A percentile compares a stretch with the other conserved stretches of the same genome.
Conservation (phyloP, 768 basidiomycete genomes). For the Suillus plorans region DNA sequence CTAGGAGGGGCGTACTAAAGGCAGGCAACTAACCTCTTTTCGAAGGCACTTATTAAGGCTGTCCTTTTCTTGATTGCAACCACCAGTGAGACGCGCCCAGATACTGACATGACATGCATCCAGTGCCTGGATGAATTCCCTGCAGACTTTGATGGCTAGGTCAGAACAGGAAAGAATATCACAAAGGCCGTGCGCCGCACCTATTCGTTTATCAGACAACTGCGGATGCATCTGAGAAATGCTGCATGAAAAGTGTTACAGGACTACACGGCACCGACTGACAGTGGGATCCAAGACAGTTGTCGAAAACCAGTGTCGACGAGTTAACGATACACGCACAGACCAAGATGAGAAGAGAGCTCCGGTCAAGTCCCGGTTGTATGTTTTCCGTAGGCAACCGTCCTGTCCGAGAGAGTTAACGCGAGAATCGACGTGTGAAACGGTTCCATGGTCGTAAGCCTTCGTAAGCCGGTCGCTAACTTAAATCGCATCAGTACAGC, state of each 20-base stretch:
- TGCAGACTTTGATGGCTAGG: constrained; percentile 52
- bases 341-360: constrained; percentile 17
- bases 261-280: background rate
- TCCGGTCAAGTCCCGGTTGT: constrained; percentile 3
- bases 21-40: constrained; percentile 52
- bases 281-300: constrained; percentile 7
- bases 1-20: background rate
- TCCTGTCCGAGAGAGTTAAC: constrained; percentile 5
- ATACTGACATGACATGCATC: constrained; percentile 63
- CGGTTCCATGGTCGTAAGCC: constrained; percentile 18
- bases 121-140: constrained; percentile 75
- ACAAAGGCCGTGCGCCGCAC: constrained; percentile 29
- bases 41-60: constrained; percentile 70
- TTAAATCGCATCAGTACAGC: background rate
- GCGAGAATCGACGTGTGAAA: constrained; percentile 4
- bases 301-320: background rate
- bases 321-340: constrained; percentile 14
- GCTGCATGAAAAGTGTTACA: constrained; percentile 5
- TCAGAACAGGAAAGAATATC: constrained; percentile 2
- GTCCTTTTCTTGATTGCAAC: constrained; percentile 68
- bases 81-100: constrained; percentile 67
- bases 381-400: constrained; percentile 5
- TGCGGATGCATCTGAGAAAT: constrained; percentile 63
- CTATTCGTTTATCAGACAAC: constrained; percentile 62
- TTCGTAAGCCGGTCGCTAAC: constrained; percentile 5